Evolutionary conservation across 805 yeast species (phyloP).

Genomic region (Candida glaebosa): DNA sequence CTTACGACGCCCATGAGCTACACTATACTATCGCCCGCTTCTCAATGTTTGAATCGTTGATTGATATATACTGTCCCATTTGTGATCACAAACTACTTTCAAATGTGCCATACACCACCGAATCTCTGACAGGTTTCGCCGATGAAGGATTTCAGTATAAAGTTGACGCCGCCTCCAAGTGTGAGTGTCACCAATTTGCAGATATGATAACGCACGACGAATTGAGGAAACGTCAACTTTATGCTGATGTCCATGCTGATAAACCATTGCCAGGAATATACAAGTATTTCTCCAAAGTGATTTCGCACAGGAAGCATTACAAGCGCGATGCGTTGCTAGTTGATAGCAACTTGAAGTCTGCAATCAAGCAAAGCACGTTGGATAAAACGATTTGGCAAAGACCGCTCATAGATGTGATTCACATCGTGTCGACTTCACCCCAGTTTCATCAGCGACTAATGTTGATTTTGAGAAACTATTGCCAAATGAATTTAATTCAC

Average conservation of each 20-base stretch:
- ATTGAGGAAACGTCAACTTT: constrained; percentile 6
- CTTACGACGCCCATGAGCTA: not conserved
- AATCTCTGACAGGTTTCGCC: constrained; percentile 6
- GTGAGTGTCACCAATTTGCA: not conserved
- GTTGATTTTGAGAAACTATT: constrained; percentile 7
- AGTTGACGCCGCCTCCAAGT: not conserved
- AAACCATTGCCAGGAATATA: constrained; percentile 7
- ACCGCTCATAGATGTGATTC: not conserved
- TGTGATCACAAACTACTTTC: not conserved
- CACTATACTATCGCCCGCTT: not conserved
- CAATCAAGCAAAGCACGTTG: not conserved
- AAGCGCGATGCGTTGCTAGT: not conserved
- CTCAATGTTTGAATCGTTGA: constrained; percentile 3
- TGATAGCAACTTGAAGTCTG: not conserved
- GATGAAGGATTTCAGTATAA: constrained; percentile 1
- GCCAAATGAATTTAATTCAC: constrained; percentile 9
- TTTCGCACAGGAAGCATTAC: constrained; percentile 2
- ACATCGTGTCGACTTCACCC: not conserved
- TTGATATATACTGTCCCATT: constrained; percentile 1
- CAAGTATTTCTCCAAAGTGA: constrained; percentile 7
- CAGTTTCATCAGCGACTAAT: not conserved
- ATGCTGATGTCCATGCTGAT: constrained; percentile 3
- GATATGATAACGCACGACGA: constrained; percentile 5
- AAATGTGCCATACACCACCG: constrained; percentile 1
- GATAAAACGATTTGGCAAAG: not conserved